Evolutionary conservation across 495 filamentous ascomycete species (phyloP).

Genomic region (Penicillium ochrochloron): DNA sequence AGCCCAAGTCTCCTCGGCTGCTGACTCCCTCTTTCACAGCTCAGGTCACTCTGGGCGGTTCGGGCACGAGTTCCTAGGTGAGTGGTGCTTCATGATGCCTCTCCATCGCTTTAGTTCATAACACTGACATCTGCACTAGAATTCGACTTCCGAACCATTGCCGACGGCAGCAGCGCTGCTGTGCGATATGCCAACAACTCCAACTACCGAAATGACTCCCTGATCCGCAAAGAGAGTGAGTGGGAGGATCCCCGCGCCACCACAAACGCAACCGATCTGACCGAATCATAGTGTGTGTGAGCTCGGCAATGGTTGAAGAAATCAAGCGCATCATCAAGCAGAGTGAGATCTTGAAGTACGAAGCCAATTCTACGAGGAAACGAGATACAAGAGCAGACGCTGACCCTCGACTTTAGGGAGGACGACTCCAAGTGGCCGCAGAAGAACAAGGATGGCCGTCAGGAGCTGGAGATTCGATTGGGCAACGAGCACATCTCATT

Average conservation of each 20-base stretch:
- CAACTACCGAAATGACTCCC: conserved; percentile 97
- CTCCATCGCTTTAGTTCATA: neutral
- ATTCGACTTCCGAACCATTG: conserved; percentile 93
- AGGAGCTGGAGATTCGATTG: conserved; percentile 93
- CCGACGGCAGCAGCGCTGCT: conserved; percentile 92
- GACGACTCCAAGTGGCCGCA: conserved; percentile 99
- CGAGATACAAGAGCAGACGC: conserved; percentile 6
- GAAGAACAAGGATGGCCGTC: conserved; percentile 98
- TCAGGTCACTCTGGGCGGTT: conserved; percentile 97
- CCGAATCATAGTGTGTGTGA: conserved; percentile 84
- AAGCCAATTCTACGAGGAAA: neutral
- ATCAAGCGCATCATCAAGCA: conserved; percentile 97
- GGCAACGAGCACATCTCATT: conserved; percentile 98
- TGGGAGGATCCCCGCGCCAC: conserved; percentile 21
- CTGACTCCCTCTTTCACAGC: conserved; percentile 60
- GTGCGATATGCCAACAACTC: conserved; percentile 99
- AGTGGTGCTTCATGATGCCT: conserved; percentile 18
- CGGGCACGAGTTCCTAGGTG: conserved; percentile 98
- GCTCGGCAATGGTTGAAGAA: conserved; percentile 86
- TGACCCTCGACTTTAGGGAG: conserved; percentile 64
- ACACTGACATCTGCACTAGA: conserved; percentile 60
- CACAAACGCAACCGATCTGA: conserved; percentile 26
- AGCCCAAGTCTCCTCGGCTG: conserved; percentile 51
- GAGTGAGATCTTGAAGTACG: conserved; percentile 97
- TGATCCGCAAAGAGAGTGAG: conserved; percentile 99